Evolutionary conservation across 73 alveolate species (phyloP), one percentile per base, ranked within the genome.

Genomic region (Paramecium sexaurelia): DNA sequence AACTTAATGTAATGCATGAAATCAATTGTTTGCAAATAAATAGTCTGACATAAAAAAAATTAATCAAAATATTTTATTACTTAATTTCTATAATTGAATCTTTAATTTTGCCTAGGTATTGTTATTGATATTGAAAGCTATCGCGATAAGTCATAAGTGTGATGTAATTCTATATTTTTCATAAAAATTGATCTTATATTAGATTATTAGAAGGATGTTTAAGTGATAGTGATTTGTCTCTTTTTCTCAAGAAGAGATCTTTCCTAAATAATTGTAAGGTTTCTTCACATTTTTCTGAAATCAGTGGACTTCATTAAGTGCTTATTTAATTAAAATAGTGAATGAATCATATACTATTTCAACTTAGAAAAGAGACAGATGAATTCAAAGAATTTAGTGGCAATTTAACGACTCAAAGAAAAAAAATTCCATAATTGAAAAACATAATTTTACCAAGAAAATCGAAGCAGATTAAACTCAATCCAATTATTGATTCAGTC

Each of bases 291-390:
- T 26, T 61, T 61, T 29, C 43, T 26, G 27, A 61, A 26, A 17
- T 29, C 67, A 61, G 83, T 45, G 6, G 43, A 45, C 43, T 61
- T 61, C 17, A 26, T 61, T 2, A 61, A 24, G 11, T 45, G 83
- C 83, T 26, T 61, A 51, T 51, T 51, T 51, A 51, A 51, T 51
- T 51, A 61, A 61, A 61, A 61, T 61, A 61, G 26, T 61, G 83
- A 61, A 29, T 61, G 83, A 61, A 29, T 29, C 39, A 29, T 29
- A 20, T 13, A 61, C 83, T 22, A 61, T 61, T 10, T 61, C 83
- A 10, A 26, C 83, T 61, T 32, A 61, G 43, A 61, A 61, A 41
- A 61, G 83, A 61, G 26, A 61, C 83, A 22, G 83, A 61, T 61
- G 83, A 61, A 61, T 8, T 61, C 26, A 61, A 61, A 32, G 83